These are phyloP conservation scores for Xylariaceae sp. DNA, from an alignment of 2,329 filamentous ascomycete genomes.

Conservation along the genomic window DNA sequence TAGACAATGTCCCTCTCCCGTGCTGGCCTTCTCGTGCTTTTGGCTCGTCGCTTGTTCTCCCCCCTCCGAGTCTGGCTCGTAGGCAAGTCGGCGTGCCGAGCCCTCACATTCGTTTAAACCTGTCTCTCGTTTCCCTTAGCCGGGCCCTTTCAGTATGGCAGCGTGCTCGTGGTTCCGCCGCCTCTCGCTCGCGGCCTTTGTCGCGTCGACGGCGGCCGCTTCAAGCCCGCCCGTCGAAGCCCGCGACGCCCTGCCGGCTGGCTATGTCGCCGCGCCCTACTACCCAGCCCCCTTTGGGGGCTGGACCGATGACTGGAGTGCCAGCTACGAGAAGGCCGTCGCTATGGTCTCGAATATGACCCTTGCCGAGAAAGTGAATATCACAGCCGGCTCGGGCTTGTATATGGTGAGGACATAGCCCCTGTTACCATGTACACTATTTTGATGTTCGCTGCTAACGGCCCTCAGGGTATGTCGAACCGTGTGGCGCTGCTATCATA, in stretches of 20 bases:
- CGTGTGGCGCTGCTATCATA: not conserved
- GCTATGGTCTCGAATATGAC: constrained; percentile 67
- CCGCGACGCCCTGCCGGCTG: constrained; percentile 23
- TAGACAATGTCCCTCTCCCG: too few species aligned
- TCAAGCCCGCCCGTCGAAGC: constrained; percentile 9
- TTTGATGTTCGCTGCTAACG: constrained; percentile 5
- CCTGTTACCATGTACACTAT: too few species aligned
- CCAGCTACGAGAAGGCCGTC: constrained; percentile 63
- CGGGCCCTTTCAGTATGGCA: constrained; percentile 16
- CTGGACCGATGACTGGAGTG: constrained; percentile 60
- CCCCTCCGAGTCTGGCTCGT: too few species aligned
- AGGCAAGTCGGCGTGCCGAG: too few species aligned
- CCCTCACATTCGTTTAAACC: too few species aligned
- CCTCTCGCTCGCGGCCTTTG: constrained; percentile 16
- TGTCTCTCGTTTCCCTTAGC: too few species aligned
- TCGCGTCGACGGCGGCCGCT: constrained; percentile 10
- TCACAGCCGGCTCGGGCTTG: constrained; percentile 63
- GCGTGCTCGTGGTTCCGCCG: constrained; percentile 16
- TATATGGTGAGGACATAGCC: constrained; percentile 56
- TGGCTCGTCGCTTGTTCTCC: too few species aligned
- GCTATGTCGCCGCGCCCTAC: constrained; percentile 49
- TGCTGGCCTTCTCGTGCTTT: too few species aligned
- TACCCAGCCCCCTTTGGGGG: constrained; percentile 68
- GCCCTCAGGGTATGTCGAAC: constrained; percentile 12
- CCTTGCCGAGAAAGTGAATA: constrained; percentile 71